A percentile compares a stretch with the other conserved stretches of the same genome.
Conservation (phyloP, 495 filamentous ascomycete genomes). For the Pseudotulostoma volvatum region DNA sequence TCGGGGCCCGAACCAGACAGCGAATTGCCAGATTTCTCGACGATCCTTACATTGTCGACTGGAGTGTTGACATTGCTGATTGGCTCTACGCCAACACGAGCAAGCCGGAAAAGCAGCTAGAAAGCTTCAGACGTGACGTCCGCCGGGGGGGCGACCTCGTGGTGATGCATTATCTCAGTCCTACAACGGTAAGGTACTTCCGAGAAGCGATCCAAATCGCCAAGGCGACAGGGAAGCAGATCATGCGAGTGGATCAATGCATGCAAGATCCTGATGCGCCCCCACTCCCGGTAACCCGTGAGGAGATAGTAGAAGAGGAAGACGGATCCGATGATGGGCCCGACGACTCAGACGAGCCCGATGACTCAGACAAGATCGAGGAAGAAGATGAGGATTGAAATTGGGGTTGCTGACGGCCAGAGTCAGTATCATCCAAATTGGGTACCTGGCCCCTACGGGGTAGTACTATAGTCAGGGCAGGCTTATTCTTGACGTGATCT, state of each 20-base stretch:
- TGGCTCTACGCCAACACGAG: conserved; percentile 51
- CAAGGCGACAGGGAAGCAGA: conserved; percentile 44
- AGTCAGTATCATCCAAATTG: no score
- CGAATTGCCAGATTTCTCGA: conserved; percentile 37
- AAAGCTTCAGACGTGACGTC: conserved; percentile 55
- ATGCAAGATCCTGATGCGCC: conserved; percentile 55
- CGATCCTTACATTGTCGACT: conserved; percentile 46
- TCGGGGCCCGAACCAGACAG: conserved; percentile 54
- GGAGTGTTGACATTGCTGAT: conserved; percentile 66
- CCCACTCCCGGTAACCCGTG: no score
- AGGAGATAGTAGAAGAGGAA: no score
- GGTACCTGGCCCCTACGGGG: no score
- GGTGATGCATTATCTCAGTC: conserved; percentile 62
- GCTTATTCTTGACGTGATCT: no score
- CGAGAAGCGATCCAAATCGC: conserved; percentile 52
- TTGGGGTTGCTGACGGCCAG: no score
- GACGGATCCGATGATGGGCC: no score
- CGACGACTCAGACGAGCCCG: no score
- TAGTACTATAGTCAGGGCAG: no score
- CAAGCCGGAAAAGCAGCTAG: conserved; percentile 59
- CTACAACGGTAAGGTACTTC: conserved; percentile 50
- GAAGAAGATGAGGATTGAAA: no score
- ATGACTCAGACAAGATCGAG: no score
- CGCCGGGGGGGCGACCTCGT: conserved; percentile 52
- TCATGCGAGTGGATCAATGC: conserved; percentile 73